These are phyloP conservation scores for Rhododendron kiyosumense DNA, from an alignment of 148 eudicot species.

Conservation along the genomic window DNA sequence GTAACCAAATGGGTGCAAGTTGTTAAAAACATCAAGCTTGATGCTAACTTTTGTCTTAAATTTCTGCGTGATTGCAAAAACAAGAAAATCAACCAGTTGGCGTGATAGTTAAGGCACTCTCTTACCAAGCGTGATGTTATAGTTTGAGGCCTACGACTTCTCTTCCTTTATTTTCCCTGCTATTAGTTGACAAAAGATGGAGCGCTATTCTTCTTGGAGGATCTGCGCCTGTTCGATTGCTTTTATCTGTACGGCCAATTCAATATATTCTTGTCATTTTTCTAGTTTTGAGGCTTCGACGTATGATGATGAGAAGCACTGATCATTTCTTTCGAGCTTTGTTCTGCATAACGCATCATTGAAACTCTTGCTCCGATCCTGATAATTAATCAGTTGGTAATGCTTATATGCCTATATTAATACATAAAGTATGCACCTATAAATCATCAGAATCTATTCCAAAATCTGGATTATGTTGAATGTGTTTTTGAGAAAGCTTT, in stretches of 20 bases:
- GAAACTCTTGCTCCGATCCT: not conserved
- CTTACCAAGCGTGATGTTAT: not conserved
- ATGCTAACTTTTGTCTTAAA: not conserved
- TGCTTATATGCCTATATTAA: not conserved
- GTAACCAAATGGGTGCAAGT: not conserved
- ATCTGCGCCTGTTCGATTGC: too few relatives aligned
- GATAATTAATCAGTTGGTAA: not conserved
- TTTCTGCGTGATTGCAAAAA: not conserved
- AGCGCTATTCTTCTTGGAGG: not conserved
- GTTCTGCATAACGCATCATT: not conserved
- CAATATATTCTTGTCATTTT: not conserved
- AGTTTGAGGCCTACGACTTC: not conserved
- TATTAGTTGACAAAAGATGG: not conserved
- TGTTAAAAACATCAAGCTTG: not conserved
- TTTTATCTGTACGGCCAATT: not conserved
- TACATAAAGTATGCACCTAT: not conserved
- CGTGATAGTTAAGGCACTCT: not conserved
- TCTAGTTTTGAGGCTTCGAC: not conserved
- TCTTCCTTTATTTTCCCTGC: not conserved
- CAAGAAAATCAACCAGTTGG: not conserved
- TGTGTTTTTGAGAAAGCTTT: constrained; percentile 24
- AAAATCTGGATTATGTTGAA: not conserved
- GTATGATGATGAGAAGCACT: not conserved
- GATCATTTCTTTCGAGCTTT: not conserved
- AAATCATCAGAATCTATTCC: not conserved